Base-by-base conservation (phyloP, 495 filamentous ascomycete genomes). In the Lepraria neglecta region DNA sequence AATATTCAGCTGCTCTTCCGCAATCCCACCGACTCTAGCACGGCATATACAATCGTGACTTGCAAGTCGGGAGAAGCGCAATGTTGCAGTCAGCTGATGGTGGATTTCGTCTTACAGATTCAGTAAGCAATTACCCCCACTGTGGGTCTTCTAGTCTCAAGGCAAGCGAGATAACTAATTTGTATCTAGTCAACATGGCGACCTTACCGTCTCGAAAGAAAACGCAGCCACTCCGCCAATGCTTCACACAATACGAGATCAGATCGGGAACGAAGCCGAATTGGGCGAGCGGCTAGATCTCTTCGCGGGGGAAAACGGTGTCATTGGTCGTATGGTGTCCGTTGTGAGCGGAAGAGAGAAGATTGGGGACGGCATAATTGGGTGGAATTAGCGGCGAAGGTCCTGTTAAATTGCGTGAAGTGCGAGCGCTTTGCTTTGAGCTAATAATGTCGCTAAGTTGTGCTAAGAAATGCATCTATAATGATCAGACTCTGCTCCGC, bases 151-250 rank as follows among this genome's bases (percentile, higher is more conserved):
- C 9, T 4, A 3, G 24, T 1, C 6, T 0, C 24, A 6, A 6
- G 42, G 38, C 38, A 19, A 6, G 21, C 38, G 21, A 6, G 38
- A 15, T 44, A 3, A 17, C 27, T 9, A 3, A 6, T 43, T 15
- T 44, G 11, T n/a, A 12, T 42, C 5, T 38, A 56, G 53, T 43
- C 53, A 11, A 7, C 53, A 56, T 42, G 53, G 53, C 35, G 53
- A 56, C 33, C 53, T 56, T 33, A 56, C 33, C 3, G 21, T 17
- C 15, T 12, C 35, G 1, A 14, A 56, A 12, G 15, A 21, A 7
- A n/a, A 35, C 10, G 53, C 5, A 0, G 12, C n/a, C 24, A 19
- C 9, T 38, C 3, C 10, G 10, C 27, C 53, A 27, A 31, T 21
- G 4, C 12, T 15, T 12, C 54, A 40, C 11, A 24, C 40, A 0